phyloP scores from a whole-genome alignment of 73 alveolate genomes.

The Uronychia setigera region DNA sequence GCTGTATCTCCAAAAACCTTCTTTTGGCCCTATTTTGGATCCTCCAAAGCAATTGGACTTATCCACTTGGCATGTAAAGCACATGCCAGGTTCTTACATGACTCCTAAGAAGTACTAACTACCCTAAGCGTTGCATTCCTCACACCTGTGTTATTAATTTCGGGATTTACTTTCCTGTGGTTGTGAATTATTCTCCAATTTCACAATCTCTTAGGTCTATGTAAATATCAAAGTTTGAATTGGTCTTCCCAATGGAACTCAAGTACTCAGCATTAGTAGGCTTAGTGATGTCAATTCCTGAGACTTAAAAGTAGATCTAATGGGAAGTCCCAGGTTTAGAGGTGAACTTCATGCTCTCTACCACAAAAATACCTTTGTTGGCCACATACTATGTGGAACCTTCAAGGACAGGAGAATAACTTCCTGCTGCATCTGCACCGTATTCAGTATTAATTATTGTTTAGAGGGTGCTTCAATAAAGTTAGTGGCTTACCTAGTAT shows the following conservation, averaged over 20 bases:
- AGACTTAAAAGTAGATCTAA: neutral
- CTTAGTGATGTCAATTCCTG: conserved; percentile 6
- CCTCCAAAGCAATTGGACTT: conserved; percentile 58
- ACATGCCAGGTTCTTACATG: conserved; percentile 38
- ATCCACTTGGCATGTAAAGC: conserved; percentile 46
- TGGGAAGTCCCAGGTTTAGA: conserved; percentile 4
- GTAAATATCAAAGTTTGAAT: conserved; percentile 3
- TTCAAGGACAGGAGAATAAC: conserved; percentile 1
- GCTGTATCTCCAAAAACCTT: conserved; percentile 59
- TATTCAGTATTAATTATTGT: neutral
- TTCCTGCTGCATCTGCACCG: neutral
- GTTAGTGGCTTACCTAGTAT: neutral
- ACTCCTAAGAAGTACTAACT: conserved; percentile 6
- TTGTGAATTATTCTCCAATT: conserved; percentile 35
- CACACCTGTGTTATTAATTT: too few species aligned
- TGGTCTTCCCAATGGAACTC: neutral
- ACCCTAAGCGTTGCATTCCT: conserved; percentile 15
- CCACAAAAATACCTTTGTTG: neutral
- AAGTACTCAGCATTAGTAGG: neutral
- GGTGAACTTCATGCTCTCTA: neutral
- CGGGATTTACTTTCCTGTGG: too few species aligned
- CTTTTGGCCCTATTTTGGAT: conserved; percentile 37
- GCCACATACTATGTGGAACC: conserved; percentile 9
- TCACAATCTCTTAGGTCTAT: conserved; percentile 35
- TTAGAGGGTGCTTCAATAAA: too few species aligned